These are phyloP conservation scores for Cercospora sojina DNA, from an alignment of 2,329 filamentous ascomycete species.

Conservation along the genomic window DNA sequence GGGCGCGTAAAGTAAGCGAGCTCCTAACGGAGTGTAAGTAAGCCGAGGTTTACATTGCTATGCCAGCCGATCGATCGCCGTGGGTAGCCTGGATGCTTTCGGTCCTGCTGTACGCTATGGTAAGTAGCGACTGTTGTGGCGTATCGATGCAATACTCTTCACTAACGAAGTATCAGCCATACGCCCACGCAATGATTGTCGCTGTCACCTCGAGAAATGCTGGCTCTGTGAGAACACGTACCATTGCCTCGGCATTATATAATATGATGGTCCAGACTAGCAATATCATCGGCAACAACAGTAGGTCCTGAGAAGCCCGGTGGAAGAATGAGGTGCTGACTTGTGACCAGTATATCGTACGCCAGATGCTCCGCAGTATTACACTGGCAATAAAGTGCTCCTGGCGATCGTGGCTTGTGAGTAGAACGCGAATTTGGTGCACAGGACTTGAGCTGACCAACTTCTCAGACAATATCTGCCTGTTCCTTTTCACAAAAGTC, in stretches of 20 bases:
- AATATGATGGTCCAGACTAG: conserved; percentile 51
- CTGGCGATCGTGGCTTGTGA: conserved; percentile 47
- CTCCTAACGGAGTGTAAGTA: no score
- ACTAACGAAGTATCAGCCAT: conserved; percentile 32
- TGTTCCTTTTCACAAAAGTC: conserved; percentile 54
- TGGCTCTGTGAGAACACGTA: conserved; percentile 60
- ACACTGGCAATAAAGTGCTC: conserved; percentile 55
- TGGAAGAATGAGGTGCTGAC: neutral
- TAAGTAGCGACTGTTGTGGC: neutral
- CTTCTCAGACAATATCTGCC: conserved; percentile 47
- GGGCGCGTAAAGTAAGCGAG: no score
- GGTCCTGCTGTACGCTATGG: conserved; percentile 41
- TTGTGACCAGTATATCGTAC: conserved; percentile 51
- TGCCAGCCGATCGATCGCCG: conserved; percentile 38
- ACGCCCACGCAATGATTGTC: conserved; percentile 58
- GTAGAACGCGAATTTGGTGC: neutral
- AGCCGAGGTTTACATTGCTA: no score
- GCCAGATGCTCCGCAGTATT: conserved; percentile 56
- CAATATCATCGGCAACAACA: conserved; percentile 38
- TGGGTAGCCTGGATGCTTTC: conserved; percentile 44
- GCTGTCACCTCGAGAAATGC: conserved; percentile 63
- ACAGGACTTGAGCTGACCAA: neutral
- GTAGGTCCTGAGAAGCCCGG: conserved; percentile 35
- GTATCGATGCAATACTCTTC: neutral
- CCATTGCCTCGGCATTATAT: conserved; percentile 60